Base-by-base conservation (phyloP, 768 basidiomycete species). In the Leccinum olivaceopallidum region DNA sequence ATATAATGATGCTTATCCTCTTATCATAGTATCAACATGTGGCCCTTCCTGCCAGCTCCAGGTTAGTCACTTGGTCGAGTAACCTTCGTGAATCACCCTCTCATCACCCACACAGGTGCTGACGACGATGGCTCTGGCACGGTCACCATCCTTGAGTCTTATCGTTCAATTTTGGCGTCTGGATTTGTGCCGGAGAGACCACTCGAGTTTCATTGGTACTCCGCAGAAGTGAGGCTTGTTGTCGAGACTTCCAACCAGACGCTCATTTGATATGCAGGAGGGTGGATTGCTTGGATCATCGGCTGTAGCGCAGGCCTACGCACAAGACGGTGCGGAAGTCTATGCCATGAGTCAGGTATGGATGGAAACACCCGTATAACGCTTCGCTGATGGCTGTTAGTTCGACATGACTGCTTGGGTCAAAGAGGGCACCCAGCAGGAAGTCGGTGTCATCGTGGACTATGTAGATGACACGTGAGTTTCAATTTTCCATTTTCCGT, bases 371-470 rank as follows among this genome's bases (percentile, higher is more conserved):
- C 28, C 28, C 6, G 48, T 49, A 9, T 7, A 0, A 14, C 5
- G 56, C 63, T 53, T 70, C 67, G 0, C 70, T 69, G 44, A 75
- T 67, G n/a, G 73, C 76, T 57, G 75, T 73, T 68, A 92, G 90
- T 91, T 89, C 69, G 92, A 94, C 72, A 94, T 94, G 92, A 94
- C 92, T 22, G 92, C 92, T 58, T 97, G 94, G 94, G 91, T 96
- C 62, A 94, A 94, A 82, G 75, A 75, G 69, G 92, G 90, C 37
- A 87, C 87, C 44, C 76, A 78, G 67, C 90, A 92, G 75, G 85
- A 85, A 78, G 88, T 95, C 61, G 90, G 90, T 49, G 82, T 96
- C 55, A 92, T 96, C 69, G 87, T 84, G 44, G 95, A 97, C 75
- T 94, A 79, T 68, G 88, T 89, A 20, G 89, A 96, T 70, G 72